These are phyloP conservation scores for Centaurea solstitialis DNA, from an alignment of 129 eudicot genomes.

Conservation along the genomic window DNA sequence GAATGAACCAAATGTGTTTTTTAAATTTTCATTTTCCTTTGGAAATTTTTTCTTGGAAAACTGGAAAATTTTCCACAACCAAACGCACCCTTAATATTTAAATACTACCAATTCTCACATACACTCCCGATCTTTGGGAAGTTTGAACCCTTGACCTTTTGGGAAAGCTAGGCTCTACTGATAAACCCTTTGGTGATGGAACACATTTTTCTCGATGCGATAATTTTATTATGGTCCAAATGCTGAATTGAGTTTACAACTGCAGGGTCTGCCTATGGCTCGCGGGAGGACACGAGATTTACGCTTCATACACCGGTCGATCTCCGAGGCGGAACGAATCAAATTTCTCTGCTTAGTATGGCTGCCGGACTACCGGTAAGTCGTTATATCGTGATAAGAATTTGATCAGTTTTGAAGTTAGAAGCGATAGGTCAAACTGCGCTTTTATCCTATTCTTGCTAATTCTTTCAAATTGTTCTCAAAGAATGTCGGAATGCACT, in stretches of 20 bases:
- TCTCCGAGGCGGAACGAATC: conserved; percentile 63
- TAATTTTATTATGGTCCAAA: conserved; percentile 9
- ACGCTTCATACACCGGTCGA: conserved; percentile 50
- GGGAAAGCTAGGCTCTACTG: too few species aligned
- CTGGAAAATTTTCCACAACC: too few species aligned
- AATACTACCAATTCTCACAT: background rate
- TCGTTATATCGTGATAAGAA: background rate
- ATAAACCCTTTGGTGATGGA: too few species aligned
- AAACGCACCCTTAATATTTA: background rate
- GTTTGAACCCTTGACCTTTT: background rate
- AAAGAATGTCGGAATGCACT: conserved; percentile 82
- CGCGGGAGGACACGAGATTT: conserved; percentile 47
- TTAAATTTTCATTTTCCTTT: too few species aligned
- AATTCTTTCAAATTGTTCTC: background rate
- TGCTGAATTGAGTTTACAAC: background rate
- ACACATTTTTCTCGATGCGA: background rate
- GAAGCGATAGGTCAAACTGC: background rate
- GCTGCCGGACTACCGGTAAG: conserved; percentile 91
- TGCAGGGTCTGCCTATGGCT: conserved; percentile 87
- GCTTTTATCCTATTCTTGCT: conserved; percentile 2
- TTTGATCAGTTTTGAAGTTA: background rate
- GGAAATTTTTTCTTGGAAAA: too few species aligned
- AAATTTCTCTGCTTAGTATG: conserved; percentile 70
- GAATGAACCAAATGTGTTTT: too few species aligned
- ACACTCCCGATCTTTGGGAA: background rate